Conservation (phyloP, 176 grass and related monocot genomes). For the Ensete ventricosum region DNA sequence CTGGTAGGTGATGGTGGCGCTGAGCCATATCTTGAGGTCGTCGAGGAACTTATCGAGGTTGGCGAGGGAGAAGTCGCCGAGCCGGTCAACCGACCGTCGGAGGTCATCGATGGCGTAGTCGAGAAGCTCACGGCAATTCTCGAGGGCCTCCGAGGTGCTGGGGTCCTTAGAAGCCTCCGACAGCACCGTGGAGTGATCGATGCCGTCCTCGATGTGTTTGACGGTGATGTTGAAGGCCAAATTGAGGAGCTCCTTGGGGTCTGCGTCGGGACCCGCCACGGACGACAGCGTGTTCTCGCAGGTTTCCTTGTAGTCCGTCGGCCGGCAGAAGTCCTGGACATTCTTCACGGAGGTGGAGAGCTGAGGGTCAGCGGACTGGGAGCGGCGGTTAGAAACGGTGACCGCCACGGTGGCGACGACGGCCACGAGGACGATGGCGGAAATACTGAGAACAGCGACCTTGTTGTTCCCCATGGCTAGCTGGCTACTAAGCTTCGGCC, state of each 20-base stretch:
- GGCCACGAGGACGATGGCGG: constrained; percentile 21
- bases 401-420: constrained; percentile 57
- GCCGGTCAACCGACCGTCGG: constrained; percentile 38
- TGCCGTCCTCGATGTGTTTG: constrained; percentile 37
- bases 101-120: constrained; percentile 73
- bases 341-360: constrained; percentile 47
- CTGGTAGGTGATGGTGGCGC: constrained; percentile 1
- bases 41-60: constrained; percentile 49
- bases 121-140: constrained; percentile 71
- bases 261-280: constrained; percentile 29
- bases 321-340: constrained; percentile 52
- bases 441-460: constrained; percentile 40
- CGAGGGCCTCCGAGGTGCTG: constrained; percentile 54
- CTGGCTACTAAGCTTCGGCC: too few relatives aligned
- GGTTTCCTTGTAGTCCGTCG: constrained; percentile 57
- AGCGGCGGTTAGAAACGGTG: constrained; percentile 27
- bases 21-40: constrained; percentile 28
- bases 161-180: constrained; percentile 42
- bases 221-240: constrained; percentile 45
- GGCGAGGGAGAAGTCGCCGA: constrained; percentile 61
- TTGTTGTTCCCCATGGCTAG: constrained; percentile 23
- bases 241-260: constrained; percentile 1
- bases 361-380: neutral
- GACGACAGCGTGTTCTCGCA: constrained; percentile 48
- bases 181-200: constrained; percentile 44